Evolutionary conservation across 495 filamentous ascomycete species (phyloP).

Genomic region (Penicillium cataractarum): DNA sequence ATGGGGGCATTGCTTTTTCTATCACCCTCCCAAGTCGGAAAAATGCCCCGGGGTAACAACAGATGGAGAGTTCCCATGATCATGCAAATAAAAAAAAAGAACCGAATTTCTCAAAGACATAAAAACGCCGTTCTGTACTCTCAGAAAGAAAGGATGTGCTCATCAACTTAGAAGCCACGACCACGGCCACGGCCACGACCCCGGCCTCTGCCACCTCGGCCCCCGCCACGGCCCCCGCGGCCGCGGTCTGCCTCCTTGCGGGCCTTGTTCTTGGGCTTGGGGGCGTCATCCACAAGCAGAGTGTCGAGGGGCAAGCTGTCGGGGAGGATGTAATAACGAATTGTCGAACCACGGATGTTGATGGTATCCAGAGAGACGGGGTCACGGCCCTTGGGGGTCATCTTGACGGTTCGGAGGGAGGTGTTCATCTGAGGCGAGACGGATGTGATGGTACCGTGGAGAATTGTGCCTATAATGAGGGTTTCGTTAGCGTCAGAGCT

Average conservation of each 20-base stretch:
- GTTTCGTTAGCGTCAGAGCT: slow-evolving; percentile 1
- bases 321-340: slow-evolving; percentile 92
- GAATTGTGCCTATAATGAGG: slow-evolving; percentile 71
- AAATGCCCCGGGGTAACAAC: slow-evolving; percentile 25
- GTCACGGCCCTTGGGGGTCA: slow-evolving; percentile 86
- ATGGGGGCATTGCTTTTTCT: slow-evolving; percentile 14
- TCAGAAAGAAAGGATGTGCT: slow-evolving; percentile 21
- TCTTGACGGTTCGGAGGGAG: slow-evolving; percentile 88
- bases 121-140: slow-evolving; percentile 34
- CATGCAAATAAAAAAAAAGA: slow-evolving; percentile 31
- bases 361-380: slow-evolving; percentile 89
- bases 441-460: slow-evolving; percentile 92
- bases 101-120: slow-evolving; percentile 26
- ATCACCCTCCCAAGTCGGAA: slow-evolving; percentile 25
- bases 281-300: slow-evolving; percentile 90
- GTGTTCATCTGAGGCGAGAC: slow-evolving; percentile 98
- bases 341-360: slow-evolving; percentile 91
- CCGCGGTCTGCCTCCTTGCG: slow-evolving; percentile 85
- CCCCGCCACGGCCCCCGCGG: slow-evolving; percentile 61
- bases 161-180: slow-evolving; percentile 49
- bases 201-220: slow-evolving; percentile 57
- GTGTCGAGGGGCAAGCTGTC: slow-evolving; percentile 94
- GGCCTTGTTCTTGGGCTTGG: slow-evolving; percentile 99
- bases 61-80: slow-evolving; percentile 27
- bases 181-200: slow-evolving; percentile 71